Conservation (phyloP, 306 rosid species). For the Acmispon strigosus region DNA sequence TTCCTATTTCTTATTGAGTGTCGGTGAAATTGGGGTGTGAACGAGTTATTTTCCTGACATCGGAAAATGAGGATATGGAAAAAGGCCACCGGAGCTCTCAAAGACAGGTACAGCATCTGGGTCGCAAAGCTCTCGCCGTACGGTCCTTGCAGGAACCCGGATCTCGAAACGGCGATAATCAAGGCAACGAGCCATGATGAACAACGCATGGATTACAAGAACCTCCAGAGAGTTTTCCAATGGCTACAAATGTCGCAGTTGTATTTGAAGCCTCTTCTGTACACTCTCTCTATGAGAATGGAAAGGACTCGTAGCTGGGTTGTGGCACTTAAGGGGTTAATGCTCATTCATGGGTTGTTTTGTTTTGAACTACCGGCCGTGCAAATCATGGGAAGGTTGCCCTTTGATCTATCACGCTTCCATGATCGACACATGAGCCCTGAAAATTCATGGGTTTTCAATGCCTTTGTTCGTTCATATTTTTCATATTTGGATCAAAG, state of each 20-base stretch:
- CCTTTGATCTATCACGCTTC: slow-evolving; percentile 59
- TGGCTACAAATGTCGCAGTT: slow-evolving; percentile 56
- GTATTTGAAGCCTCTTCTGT: slow-evolving; percentile 48
- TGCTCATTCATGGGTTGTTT: slow-evolving; percentile 71
- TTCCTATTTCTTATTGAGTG: too few species aligned
- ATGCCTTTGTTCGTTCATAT: slow-evolving; percentile 50
- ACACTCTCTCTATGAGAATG: slow-evolving; percentile 41
- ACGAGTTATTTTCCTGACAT: too few species aligned
- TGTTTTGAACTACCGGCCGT: slow-evolving; percentile 42
- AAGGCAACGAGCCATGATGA: slow-evolving; percentile 87
- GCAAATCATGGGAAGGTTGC: slow-evolving; percentile 47
- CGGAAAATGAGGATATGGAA: slow-evolving; percentile 58
- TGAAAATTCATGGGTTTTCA: slow-evolving; percentile 28
- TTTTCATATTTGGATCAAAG: slow-evolving; percentile 47
- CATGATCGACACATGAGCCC: slow-evolving; percentile 25
- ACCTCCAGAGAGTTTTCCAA: slow-evolving; percentile 57
- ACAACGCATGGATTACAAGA: slow-evolving; percentile 49
- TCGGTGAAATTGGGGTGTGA: too few species aligned
- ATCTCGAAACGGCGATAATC: slow-evolving; percentile 51
- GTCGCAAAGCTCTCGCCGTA: slow-evolving; percentile 38
- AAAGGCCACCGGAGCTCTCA: slow-evolving; percentile 59
- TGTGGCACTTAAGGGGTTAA: slow-evolving; percentile 72
- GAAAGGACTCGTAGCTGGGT: slow-evolving; percentile 60
- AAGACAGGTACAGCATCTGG: slow-evolving; percentile 63
- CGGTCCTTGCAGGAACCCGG: slow-evolving; percentile 42